Base-by-base conservation (phyloP, 768 basidiomycete genomes). In the Imleria badia region DNA sequence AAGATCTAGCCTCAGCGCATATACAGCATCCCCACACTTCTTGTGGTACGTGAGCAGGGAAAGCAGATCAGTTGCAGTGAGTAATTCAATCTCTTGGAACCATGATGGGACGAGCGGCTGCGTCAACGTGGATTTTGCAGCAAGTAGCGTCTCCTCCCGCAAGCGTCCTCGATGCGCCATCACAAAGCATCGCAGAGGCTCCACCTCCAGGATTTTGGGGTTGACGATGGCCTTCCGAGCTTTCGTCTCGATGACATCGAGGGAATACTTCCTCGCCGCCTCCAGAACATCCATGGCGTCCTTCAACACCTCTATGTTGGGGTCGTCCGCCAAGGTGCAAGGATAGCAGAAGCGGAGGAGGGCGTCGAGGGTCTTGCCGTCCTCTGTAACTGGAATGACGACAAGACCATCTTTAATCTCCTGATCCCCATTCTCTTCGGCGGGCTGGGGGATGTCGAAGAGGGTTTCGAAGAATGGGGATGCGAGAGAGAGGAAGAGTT, bases 71-170 rank as follows among this genome's bases (percentile, higher is more conserved):
- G 55, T 39, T 6, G 66, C 64, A 10, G 56, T 60, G 33, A 74
- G 59, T 40, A 66, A n/a, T 0, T 60, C 60, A 3, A 75, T 57
- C 38, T 70, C 72, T 44, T 65, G 41, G 11, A 63, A 62, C 52
- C 64, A 61, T 3, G 49, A 46, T 0, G 66, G 60, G 13, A 62
- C 52, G 22, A 71, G 53, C 0, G 71, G 62, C 31, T 60, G 49
- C 12, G 59, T 40, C 51, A 26, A 26, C 26, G 26, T 26, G 26
- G 26, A 26, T 26, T 26, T 26, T 4, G 26, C 26, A 26, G 26
- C 26, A 6, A 26, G 26, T 4, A 26, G 26, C 26, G 26, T 26
- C 26, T 26, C 26, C 26, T 26, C 26, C 26, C 26, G 26, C 26
- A 26, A 26, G 26, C 26, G 26, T 26, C 26, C 26, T 26, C 26